Base-by-base conservation (phyloP, 208 protist species). In the Wallacemonas rigidus region DNA sequence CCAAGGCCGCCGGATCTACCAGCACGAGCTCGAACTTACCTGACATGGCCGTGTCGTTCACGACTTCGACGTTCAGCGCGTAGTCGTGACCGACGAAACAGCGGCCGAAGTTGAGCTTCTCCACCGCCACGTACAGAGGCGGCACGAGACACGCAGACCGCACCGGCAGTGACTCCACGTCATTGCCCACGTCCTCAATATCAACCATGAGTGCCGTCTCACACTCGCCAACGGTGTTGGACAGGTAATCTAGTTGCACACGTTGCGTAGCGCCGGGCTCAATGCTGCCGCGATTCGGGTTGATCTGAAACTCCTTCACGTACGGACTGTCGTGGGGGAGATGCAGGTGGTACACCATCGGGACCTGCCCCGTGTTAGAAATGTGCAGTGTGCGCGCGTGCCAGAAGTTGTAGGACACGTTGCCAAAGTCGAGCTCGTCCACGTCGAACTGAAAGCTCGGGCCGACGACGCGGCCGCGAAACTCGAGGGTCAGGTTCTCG, bases 311-410 rank as follows among this genome's bases (percentile, higher is more conserved):
- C 55, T 97, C 81, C 1, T 70, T 54, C 55, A 86, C 72, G 39
- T 81, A 71, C 1, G 74, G 50, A 60, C 81, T 86, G 26, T 84
- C 81, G 47, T 92, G 77, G 1, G 93, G 83, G 26, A 98, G 74
- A 57, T 82, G 88, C 40, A 98, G 79, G 38, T 54, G 51, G 83
- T 92, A 98, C 40, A 86, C 72, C 85, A 99, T 97, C 14, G 96
- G 94, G 39, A 99, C 93, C 9, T 97, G 92, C 51, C 95, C 97
- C 17, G 97, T 98, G 83, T 99, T 99, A 70, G 78, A 54, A 60
- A 99, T 85, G 40, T 87, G 40, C 44, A 98, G 79, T 6, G 67
- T 79, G 15, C 82, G 80, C 15, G 64, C 67, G 76, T 97, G 89
- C 69, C 84, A 76, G 69, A 98, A 98, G 74, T 94, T 93, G 82